Evolutionary conservation across 2,329 filamentous ascomycete genomes (phyloP).

Genomic region (Incumbomyces lentus): DNA sequence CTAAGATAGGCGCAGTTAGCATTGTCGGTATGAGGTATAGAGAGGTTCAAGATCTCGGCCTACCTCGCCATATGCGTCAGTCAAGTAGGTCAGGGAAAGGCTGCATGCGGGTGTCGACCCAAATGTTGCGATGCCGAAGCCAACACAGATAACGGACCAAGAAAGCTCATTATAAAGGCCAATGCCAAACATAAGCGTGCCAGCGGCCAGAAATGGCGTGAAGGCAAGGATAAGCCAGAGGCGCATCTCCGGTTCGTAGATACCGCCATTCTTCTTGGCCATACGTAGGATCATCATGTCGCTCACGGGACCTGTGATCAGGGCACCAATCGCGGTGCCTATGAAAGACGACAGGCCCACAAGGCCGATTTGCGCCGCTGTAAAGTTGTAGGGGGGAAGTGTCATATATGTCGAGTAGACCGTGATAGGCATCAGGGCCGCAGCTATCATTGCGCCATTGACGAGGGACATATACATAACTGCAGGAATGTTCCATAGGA

Average conservation of each 20-base stretch:
- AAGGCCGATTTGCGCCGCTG: conserved; percentile 22
- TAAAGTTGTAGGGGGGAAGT: conserved; percentile 24
- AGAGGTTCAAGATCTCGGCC: conserved; percentile 2
- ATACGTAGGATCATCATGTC: conserved; percentile 31
- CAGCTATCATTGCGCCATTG: conserved; percentile 28
- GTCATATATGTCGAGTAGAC: conserved; percentile 28
- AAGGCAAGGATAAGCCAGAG: conserved; percentile 22
- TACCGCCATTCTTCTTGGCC: conserved; percentile 34
- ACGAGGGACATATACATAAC: conserved; percentile 30
- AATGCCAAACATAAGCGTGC: conserved; percentile 31
- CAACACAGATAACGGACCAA: conserved; percentile 14
- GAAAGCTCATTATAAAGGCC: conserved; percentile 22
- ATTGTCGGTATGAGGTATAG: neutral
- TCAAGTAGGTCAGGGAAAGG: conserved; percentile 22
- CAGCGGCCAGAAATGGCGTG: conserved; percentile 23
- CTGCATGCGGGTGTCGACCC: conserved; percentile 15
- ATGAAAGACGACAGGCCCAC: conserved; percentile 27
- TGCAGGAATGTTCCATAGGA: conserved; percentile 20
- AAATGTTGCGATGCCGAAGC: conserved; percentile 15
- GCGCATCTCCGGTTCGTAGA: conserved; percentile 41
- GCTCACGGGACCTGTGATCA: conserved; percentile 30
- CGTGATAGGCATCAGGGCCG: conserved; percentile 24
- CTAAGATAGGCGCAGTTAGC: conserved; percentile 19
- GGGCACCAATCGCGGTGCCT: conserved; percentile 29
- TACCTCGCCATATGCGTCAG: conserved; percentile 23